Conservation (phyloP, 768 basidiomycete species). For the Collybia sp. region DNA sequence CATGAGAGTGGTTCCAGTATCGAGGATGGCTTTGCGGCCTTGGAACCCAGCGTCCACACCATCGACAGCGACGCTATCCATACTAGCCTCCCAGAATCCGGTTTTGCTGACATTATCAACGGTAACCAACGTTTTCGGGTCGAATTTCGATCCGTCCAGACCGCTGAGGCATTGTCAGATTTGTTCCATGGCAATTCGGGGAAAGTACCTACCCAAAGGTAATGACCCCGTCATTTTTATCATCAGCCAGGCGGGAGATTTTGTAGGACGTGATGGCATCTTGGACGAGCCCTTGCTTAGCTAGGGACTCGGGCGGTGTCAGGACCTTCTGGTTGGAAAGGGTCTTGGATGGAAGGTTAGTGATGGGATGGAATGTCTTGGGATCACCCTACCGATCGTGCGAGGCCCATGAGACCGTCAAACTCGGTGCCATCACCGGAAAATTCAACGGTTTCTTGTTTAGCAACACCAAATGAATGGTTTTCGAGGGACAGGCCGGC, state of each 20-base stretch:
- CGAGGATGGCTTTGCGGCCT: conserved; percentile 70
- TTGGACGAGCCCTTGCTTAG: conserved; percentile 46
- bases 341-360: conserved; percentile 22
- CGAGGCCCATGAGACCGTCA: conserved; percentile 56
- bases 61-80: conserved; percentile 57
- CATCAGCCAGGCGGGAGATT: conserved; percentile 53
- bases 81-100: conserved; percentile 59
- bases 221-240: conserved; percentile 49
- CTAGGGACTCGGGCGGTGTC: conserved; percentile 74
- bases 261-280: conserved; percentile 64
- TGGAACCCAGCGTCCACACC: conserved; percentile 44
- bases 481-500: conserved; percentile 47
- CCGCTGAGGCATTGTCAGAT: conserved; percentile 15
- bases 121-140: conserved; percentile 38
- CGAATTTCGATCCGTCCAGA: conserved; percentile 50
- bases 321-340: conserved; percentile 23
- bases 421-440: conserved; percentile 32
- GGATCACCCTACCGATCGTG: conserved; percentile 13
- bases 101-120: conserved; percentile 42
- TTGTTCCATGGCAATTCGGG: no score
- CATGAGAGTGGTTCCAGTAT: conserved; percentile 55
- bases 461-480: conserved; percentile 62
- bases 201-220: conserved; percentile 40
- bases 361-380: background rate
- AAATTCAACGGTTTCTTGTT: conserved; percentile 51